Evolutionary conservation across 2,329 filamentous ascomycete species (phyloP).

Genomic region (Myotisia sp.): DNA sequence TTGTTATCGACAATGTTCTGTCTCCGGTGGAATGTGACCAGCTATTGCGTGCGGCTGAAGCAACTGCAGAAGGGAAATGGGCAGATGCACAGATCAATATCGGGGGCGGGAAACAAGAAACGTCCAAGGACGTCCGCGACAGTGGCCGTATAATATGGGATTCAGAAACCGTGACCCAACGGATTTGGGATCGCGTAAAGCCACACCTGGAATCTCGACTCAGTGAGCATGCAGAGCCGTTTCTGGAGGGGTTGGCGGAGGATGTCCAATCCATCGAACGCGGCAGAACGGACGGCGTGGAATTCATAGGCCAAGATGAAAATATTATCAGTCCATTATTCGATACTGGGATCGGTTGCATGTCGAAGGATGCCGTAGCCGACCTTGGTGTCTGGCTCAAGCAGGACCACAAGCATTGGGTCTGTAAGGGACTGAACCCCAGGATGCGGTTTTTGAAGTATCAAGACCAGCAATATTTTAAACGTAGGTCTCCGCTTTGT

Average conservation of each 20-base stretch:
- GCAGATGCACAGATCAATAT: slow-evolving; percentile 54
- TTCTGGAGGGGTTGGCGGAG: slow-evolving; percentile 15
- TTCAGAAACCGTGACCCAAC: slow-evolving; percentile 44
- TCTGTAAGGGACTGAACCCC: slow-evolving; percentile 45
- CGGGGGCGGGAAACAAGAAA: slow-evolving; percentile 46
- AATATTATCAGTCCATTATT: slow-evolving; percentile 1
- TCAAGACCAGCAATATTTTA: slow-evolving; percentile 57
- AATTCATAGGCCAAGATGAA: not conserved
- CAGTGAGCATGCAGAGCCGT: not conserved
- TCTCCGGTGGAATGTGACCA: slow-evolving; percentile 48
- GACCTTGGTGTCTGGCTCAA: slow-evolving; percentile 10
- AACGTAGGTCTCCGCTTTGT: slow-evolving; percentile 21
- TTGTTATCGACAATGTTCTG: slow-evolving; percentile 50
- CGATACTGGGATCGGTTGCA: slow-evolving; percentile 15
- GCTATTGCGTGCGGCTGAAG: slow-evolving; percentile 40
- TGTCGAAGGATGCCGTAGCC: slow-evolving; percentile 24
- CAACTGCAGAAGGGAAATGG: slow-evolving; percentile 38
- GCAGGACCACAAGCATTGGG: not conserved
- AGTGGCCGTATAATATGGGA: slow-evolving; percentile 71
- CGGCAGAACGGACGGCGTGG: slow-evolving; percentile 3
- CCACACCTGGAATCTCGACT: slow-evolving; percentile 11
- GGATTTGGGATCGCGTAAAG: slow-evolving; percentile 46
- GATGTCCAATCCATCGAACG: slow-evolving; percentile 28
- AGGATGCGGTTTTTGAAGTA: slow-evolving; percentile 65
- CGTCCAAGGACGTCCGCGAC: slow-evolving; percentile 47